Evolutionary conservation across 225 moss, liverwort and hornwort genomes (phyloP), one percentile per base, ranked within the genome.

Genomic region (Physcomitrium patens): DNA sequence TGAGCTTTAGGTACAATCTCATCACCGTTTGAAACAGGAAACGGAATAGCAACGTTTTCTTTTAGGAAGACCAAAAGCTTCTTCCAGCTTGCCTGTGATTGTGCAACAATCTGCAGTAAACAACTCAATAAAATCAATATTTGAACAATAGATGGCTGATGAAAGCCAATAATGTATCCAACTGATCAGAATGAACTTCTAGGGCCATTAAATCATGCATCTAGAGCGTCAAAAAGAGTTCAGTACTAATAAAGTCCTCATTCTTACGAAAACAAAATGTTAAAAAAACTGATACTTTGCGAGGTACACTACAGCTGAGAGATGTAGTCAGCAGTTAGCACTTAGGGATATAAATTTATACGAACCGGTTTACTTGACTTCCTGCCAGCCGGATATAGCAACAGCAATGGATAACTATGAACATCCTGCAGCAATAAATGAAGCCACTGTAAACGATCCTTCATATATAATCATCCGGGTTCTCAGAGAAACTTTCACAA

Each of bases 61-160:
- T 88, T 88, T 64, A 96, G 65, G 73, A 96, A 96, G 41, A 53
- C 62, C 14, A 85, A 69, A n/a, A 96, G 81, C 62, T 86, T 85
- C 68, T 90, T 96, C 55, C 86, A 86, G 61, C 48, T 86, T 26
- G 79, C 76, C 72, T 86, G 91, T 15, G 83, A 55, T 7, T 76
- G 55, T 65, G 71, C 92, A 28, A 37, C 9, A 12, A 85, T 66
- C 91, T 91, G 83, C 80, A 74, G 19, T 9, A 23, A 41, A 42
- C 45, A 67, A 60, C 44, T 63, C 60, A 42, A 72, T 68, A 50
- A 47, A 44, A 12, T 74, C 69, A 75, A 27, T 37, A 58, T 8
- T 7, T 65, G 46, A 46, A 63, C 10, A 51, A 56, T 22, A 48
- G 2, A 31, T 13, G 24, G 5, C 62, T 61, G 44, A 53, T 67